Evolutionary conservation across 305 asterid genomes (phyloP), one percentile per base, ranked within the genome.

Genomic region (Solanum chacoense): DNA sequence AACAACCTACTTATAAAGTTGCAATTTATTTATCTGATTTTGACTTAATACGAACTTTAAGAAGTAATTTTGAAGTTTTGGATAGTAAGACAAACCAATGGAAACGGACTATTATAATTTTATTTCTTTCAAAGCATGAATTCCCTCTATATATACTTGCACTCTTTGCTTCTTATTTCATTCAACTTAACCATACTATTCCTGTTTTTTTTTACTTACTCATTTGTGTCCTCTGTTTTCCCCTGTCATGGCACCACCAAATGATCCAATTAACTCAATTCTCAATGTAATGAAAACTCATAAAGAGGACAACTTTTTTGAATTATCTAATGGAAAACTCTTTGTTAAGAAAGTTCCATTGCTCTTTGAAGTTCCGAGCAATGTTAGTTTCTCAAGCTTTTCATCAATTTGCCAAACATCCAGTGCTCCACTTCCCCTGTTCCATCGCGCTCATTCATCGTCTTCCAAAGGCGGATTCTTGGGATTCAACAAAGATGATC

Each of bases 381-480:
- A 94, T 75, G 96, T 95, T 88, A 92, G 94, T n/a, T 93, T 96
- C 89, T 88, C 78, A 40, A 73, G 84, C 87, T 95, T 94, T 91
- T 90, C 95, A 31, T 78, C 95, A 55, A 32, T 94, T 0, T 92
- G 93, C 87, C 89, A 90, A 32, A 91, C 93, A 29, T 92, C 95
- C 1, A 85, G 73, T 10, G 97, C 98, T 8, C 98, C 98, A 0
- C 69, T 75, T 85, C 85, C 93, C 86, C 90, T 96, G 24, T 86
- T 85, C 88, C 88, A 84, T 9, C 93, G 96, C 7, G 96, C 94
- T n/a, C 83, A 45, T 16, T 90, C 95, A n/a, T 88, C 89, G 13
- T 93, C 97, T 22, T 79, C 35, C 88, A 93, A 87, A 72, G 98
- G 96, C 24, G 97, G 96, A 1, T 96, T 96, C 92, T 92, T 96